Evolutionary conservation across 2,329 filamentous ascomycete genomes (phyloP).

Genomic region (Diaporthe eres): DNA sequence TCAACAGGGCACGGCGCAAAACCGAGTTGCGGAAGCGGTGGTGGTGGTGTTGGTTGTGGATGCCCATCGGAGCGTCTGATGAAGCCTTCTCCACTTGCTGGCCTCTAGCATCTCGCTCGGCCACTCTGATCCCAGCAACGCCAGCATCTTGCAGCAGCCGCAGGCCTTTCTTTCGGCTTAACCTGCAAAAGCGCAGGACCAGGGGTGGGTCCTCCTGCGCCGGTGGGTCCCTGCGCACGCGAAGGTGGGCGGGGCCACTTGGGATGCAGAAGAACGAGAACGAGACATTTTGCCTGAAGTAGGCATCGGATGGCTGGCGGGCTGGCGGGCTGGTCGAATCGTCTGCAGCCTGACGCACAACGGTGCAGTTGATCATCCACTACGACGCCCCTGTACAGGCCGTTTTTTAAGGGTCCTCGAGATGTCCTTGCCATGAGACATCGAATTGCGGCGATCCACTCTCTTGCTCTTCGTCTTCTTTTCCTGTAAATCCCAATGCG

Average conservation of each 20-base stretch:
- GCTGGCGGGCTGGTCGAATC: constrained; percentile 29
- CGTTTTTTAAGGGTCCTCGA: constrained; percentile 25
- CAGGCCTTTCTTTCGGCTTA: constrained; percentile 43
- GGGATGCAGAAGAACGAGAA: constrained; percentile 35
- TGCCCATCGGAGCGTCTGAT: constrained; percentile 37
- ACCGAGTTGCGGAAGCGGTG: constrained; percentile 39
- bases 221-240: constrained; percentile 39
- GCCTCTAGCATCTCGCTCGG: constrained; percentile 39
- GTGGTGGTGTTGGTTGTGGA: constrained; percentile 35
- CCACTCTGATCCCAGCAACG: constrained; percentile 38
- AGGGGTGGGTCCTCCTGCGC: constrained; percentile 38
- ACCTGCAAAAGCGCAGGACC: constrained; percentile 37
- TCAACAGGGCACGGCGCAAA: constrained; percentile 31
- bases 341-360: constrained; percentile 37
- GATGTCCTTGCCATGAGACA: constrained; percentile 7
- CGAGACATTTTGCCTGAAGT: constrained; percentile 35
- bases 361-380: constrained; percentile 25
- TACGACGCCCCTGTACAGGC: constrained; percentile 16
- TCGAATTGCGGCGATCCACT: constrained; percentile 21
- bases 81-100: constrained; percentile 36
- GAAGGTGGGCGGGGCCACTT: constrained; percentile 40
- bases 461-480: not conserved
- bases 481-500: not conserved
- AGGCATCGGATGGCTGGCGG: constrained; percentile 19
- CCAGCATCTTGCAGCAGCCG: constrained; percentile 37